Evolutionary conservation across 257 asterid genomes (phyloP).

Genomic region (Fraxinus cuspidata): DNA sequence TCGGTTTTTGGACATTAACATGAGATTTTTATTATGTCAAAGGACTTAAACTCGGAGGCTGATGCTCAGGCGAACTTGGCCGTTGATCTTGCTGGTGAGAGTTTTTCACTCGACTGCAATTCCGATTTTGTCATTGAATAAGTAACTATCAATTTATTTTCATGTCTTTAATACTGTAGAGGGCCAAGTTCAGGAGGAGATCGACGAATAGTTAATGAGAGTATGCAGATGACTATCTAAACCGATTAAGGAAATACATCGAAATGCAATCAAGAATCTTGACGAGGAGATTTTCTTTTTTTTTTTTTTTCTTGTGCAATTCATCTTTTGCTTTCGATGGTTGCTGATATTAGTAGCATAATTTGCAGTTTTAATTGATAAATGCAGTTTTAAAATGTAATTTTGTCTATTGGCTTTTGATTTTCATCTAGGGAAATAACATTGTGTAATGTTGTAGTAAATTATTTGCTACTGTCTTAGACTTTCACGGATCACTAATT

Average conservation of each 20-base stretch:
- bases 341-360: background rate
- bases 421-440: background rate
- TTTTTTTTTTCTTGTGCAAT: background rate
- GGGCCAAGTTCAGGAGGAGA: slow-evolving; percentile 73
- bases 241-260: background rate
- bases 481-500: too few species aligned
- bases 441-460: too few species aligned
- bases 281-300: background rate
- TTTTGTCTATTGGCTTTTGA: background rate
- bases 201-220: slow-evolving; percentile 44
- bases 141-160: background rate
- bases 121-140: background rate
- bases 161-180: slow-evolving; percentile 41
- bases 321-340: background rate
- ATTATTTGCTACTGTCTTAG: too few species aligned
- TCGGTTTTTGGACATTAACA: slow-evolving; percentile 18
- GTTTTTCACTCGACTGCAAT: background rate
- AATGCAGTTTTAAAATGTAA: background rate
- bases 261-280: slow-evolving; percentile 11
- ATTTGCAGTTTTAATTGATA: background rate
- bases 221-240: background rate
- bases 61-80: slow-evolving; percentile 94
- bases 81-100: slow-evolving; percentile 75
- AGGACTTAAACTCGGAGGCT: slow-evolving; percentile 94
- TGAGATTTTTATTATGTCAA: slow-evolving; percentile 21